Conservation (phyloP, 805 yeast genomes). For the Kazachstania martiniae region DNA sequence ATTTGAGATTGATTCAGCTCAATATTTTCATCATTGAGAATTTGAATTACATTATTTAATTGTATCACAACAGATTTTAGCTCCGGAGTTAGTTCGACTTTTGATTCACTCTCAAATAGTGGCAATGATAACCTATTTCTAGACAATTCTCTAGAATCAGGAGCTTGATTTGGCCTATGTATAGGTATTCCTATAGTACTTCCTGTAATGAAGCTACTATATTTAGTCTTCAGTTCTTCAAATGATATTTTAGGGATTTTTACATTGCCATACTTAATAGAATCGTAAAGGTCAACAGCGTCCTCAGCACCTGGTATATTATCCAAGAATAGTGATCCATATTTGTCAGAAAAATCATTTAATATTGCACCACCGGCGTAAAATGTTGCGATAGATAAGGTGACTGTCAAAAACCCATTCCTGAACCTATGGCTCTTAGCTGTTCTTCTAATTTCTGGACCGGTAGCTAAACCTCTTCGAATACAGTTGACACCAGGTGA, state of each 20-base stretch:
- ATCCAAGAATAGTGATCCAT: conserved; percentile 52
- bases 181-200: conserved; percentile 13
- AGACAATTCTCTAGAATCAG: neutral
- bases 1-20: conserved; percentile 16
- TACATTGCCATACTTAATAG: neutral
- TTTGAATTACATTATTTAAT: conserved; percentile 27
- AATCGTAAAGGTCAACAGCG: conserved; percentile 39
- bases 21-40: conserved; percentile 29
- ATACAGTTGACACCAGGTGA: neutral
- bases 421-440: conserved; percentile 19
- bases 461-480: no score
- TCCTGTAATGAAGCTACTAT: conserved; percentile 15
- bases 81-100: conserved; percentile 6
- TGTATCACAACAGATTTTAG: conserved; percentile 14
- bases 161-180: conserved; percentile 1
- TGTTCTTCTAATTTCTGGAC: no score
- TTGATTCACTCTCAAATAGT: neutral
- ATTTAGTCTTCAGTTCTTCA: conserved; percentile 16
- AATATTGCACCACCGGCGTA: conserved; percentile 54
- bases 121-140: neutral
- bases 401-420: conserved; percentile 23
- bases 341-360: conserved; percentile 44
- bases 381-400: conserved; percentile 28
- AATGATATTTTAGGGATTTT: conserved; percentile 4
- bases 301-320: conserved; percentile 55